Conservation (phyloP, 306 rosid genomes). For the Mucuna pruriens region DNA sequence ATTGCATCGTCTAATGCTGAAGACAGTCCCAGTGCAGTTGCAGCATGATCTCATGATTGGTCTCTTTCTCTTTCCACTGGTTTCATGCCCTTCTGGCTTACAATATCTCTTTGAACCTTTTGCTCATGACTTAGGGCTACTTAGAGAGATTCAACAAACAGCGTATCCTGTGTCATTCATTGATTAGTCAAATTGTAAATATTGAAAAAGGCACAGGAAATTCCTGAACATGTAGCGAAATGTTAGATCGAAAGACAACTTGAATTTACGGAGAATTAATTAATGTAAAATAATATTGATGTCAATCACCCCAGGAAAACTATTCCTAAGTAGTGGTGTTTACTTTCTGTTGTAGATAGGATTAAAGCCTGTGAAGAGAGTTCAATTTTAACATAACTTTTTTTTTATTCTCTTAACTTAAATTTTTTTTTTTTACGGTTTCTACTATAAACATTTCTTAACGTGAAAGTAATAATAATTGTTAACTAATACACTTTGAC, state of each 20-base stretch:
- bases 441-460: too few relatives aligned
- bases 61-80: not conserved
- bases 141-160: not conserved
- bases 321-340: not conserved
- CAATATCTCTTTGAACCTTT: not conserved
- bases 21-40: not conserved
- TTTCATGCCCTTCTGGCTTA: not conserved
- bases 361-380: not conserved
- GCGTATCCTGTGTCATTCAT: constrained; percentile 4
- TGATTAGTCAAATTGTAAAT: not conserved
- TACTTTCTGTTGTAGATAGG: not conserved
- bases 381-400: too few relatives aligned
- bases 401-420: too few relatives aligned
- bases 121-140: not conserved
- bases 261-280: not conserved
- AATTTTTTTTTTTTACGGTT: too few relatives aligned
- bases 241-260: not conserved
- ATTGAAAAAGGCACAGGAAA: not conserved
- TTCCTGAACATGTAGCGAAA: not conserved
- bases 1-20: not conserved
- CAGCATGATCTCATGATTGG: not conserved
- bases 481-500: too few relatives aligned
- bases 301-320: not conserved
- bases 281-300: not conserved
- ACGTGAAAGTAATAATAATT: too few relatives aligned